Percentiles rank a stretch among this genome's conserved stretches.
Evolutionary conservation across 805 yeast species (phyloP).

Genomic region (Candida broadrunensis): DNA sequence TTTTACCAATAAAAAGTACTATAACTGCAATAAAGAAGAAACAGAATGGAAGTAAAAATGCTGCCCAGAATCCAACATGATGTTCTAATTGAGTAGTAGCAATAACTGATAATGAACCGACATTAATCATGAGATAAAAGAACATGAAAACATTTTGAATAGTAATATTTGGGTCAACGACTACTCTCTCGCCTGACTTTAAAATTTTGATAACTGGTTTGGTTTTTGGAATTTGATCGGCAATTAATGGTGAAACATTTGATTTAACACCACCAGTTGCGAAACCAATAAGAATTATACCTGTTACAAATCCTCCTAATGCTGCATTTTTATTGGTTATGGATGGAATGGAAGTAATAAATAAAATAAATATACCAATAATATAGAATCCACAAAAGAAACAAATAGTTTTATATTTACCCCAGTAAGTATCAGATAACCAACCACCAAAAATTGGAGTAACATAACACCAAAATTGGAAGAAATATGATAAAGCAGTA

Average conservation of each 20-base stretch:
- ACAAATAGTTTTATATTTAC: constrained; percentile 66
- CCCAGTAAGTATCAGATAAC: constrained; percentile 69
- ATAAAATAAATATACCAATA: constrained; percentile 59
- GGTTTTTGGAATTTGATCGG: constrained; percentile 49
- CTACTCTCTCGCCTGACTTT: constrained; percentile 35
- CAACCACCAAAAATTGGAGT: constrained; percentile 77
- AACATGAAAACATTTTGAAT: constrained; percentile 70
- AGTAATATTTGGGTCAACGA: constrained; percentile 62
- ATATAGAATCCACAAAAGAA: constrained; percentile 57
- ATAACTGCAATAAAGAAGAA: constrained; percentile 50
- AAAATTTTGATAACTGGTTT: constrained; percentile 34
- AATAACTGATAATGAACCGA: constrained; percentile 71
- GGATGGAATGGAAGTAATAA: constrained; percentile 66
- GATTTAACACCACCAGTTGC: constrained; percentile 82
- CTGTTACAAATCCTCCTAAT: constrained; percentile 57
- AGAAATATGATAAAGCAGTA: constrained; percentile 66
- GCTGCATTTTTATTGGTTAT: constrained; percentile 48
- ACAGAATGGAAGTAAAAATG: constrained; percentile 65
- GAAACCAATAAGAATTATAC: constrained; percentile 59
- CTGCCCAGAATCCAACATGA: constrained; percentile 68
- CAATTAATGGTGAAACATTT: constrained; percentile 69
- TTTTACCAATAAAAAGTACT: constrained; percentile 49
- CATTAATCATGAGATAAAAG: constrained; percentile 70
- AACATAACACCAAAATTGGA: constrained; percentile 78
- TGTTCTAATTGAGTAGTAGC: constrained; percentile 72